A percentile compares a stretch with the other conserved stretches of the same genome.
These are phyloP conservation scores for Cryptococcus depauperatus DNA, from an alignment of 1,284 basidiomycete genomes.

Conservation along the genomic window DNA sequence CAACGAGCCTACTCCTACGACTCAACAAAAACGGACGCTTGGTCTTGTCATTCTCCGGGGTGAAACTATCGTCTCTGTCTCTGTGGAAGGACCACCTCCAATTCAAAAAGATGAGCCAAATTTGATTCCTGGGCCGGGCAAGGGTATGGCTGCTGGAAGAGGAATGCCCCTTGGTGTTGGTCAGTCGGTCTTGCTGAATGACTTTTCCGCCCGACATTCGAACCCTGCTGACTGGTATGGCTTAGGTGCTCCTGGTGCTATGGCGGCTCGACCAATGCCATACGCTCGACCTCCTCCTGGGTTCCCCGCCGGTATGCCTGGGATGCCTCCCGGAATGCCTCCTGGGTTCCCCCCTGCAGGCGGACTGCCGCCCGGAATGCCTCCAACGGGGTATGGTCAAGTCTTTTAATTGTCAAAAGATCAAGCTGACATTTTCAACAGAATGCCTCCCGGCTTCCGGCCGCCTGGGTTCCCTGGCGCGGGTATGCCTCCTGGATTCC, in stretches of 20 bases:
- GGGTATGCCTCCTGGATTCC: conserved; percentile 49
- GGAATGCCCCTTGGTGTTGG: conserved; percentile 94
- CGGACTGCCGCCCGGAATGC: conserved; percentile 34
- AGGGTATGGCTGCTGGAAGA: conserved; percentile 89
- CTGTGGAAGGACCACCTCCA: conserved; percentile 95
- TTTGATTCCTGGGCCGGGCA: conserved; percentile 69
- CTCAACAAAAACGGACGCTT: conserved; percentile 92
- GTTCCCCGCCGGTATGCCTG: conserved; percentile 62
- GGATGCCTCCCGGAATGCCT: conserved; percentile 47
- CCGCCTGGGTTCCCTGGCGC: conserved; percentile 64
- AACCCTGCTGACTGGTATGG: background rate
- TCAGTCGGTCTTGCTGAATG: too few relatives aligned
- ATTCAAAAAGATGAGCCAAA: conserved; percentile 75
- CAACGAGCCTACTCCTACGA: conserved; percentile 59
- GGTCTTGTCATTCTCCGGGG: conserved; percentile 94
- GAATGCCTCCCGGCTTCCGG: conserved; percentile 66
- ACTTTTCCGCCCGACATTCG: background rate
- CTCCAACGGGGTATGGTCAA: conserved; percentile 26
- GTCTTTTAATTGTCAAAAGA: background rate
- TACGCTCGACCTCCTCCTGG: conserved; percentile 54
- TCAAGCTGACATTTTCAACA: conserved; percentile 6
- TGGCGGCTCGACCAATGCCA: conserved; percentile 73
- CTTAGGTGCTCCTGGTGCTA: conserved; percentile 50
- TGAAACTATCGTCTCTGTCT: conserved; percentile 91
- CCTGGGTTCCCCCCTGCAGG: conserved; percentile 40